These are phyloP conservation scores for Phialophora chinensis DNA, from an alignment of 2,329 filamentous ascomycete species.

Conservation along the genomic window DNA sequence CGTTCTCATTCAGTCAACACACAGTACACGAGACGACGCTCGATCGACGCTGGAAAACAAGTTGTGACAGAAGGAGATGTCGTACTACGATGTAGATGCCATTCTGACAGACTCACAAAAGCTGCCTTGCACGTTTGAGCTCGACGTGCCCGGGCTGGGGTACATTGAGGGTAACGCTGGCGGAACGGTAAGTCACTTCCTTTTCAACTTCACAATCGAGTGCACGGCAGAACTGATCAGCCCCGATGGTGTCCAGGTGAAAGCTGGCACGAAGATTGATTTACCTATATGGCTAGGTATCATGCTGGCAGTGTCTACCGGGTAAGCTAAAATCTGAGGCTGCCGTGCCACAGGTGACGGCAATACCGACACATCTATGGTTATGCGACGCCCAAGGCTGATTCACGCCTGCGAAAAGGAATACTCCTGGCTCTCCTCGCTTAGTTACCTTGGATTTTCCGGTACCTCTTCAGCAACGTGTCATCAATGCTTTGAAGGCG, in stretches of 20 bases:
- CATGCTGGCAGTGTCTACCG: conserved; percentile 75
- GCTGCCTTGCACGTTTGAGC: conserved; percentile 92
- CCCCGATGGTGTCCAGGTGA: conserved; percentile 61
- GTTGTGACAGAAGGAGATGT: conserved; percentile 26
- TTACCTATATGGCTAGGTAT: conserved; percentile 94
- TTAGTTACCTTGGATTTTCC: conserved; percentile 84
- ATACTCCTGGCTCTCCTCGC: conserved; percentile 48
- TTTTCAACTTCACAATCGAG: not conserved
- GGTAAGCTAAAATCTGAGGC: conserved; percentile 46
- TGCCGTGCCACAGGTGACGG: not conserved
- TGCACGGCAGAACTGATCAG: conserved; percentile 10
- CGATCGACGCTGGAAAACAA: not conserved
- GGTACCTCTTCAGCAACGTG: conserved; percentile 73
- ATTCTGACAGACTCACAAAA: conserved; percentile 71
- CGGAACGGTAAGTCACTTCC: conserved; percentile 54
- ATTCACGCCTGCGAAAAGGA: conserved; percentile 18
- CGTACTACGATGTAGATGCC: conserved; percentile 56
- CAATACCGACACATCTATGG: not conserved
- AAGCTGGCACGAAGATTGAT: conserved; percentile 77
- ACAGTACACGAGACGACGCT: not conserved
- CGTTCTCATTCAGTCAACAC: not conserved
- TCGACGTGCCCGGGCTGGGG: conserved; percentile 84
- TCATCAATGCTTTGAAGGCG: conserved; percentile 88
- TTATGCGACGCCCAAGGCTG: not conserved
- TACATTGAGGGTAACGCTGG: conserved; percentile 85